Evolutionary conservation across 2,329 filamentous ascomycete genomes (phyloP).

Genomic region (Penicillium crustosum): DNA sequence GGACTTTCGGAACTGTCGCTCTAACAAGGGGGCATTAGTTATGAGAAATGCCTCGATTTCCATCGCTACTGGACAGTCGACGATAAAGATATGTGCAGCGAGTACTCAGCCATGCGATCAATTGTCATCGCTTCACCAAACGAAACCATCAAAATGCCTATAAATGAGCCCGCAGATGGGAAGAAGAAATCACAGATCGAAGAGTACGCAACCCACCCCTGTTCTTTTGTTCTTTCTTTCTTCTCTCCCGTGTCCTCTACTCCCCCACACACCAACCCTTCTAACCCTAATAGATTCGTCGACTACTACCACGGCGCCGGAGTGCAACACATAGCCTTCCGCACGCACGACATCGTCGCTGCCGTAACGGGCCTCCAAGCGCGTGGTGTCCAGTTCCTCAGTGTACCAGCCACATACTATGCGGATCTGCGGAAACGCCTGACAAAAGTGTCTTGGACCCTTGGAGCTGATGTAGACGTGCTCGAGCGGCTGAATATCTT

Average conservation of each 20-base stretch:
- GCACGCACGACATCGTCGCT: conserved; percentile 72
- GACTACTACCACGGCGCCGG: conserved; percentile 83
- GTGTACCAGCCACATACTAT: conserved; percentile 80
- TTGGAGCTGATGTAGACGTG: conserved; percentile 74
- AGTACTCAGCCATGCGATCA: conserved; percentile 80
- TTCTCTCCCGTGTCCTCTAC: neutral
- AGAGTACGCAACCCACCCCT: conserved; percentile 55
- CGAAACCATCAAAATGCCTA: conserved; percentile 90
- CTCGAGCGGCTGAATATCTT: conserved; percentile 76
- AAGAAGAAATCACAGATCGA: conserved; percentile 90
- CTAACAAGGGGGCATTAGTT: conserved; percentile 48
- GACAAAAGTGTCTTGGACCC: conserved; percentile 53
- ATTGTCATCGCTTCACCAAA: conserved; percentile 83
- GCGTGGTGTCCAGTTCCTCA: conserved; percentile 83
- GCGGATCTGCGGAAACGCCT: conserved; percentile 68
- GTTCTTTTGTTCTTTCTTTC: neutral
- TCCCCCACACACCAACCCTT: neutral
- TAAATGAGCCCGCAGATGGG: conserved; percentile 85
- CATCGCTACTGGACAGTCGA: conserved; percentile 95
- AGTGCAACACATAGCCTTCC: conserved; percentile 86
- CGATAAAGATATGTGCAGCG: conserved; percentile 83
- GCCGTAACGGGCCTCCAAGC: conserved; percentile 70
- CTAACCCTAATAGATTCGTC: conserved; percentile 47
- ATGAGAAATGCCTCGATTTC: conserved; percentile 82
- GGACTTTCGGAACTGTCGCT: neutral